Evolutionary conservation across 192 early-diverging fungal species (phyloP).

Genomic region (Rhizophagus clarus): DNA sequence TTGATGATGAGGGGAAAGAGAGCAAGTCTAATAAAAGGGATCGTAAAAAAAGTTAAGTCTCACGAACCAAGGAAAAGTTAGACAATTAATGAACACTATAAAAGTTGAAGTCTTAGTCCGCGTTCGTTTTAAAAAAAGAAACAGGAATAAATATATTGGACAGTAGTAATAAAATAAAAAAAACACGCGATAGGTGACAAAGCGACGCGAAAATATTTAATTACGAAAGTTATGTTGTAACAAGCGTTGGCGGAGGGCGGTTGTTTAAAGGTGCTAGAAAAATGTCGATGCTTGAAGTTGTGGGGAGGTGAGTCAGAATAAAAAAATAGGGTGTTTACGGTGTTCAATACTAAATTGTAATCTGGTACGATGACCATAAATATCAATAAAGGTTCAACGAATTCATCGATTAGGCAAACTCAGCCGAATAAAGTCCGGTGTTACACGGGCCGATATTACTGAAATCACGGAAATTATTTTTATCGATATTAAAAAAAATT

Average conservation of each 20-base stretch:
- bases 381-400: background rate
- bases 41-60: background rate
- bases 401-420: background rate
- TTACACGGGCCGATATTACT: background rate
- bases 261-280: background rate
- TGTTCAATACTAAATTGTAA: background rate
- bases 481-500: background rate
- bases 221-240: background rate
- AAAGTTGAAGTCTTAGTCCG: background rate
- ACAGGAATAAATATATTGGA: background rate
- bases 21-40: background rate
- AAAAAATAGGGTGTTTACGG: background rate
- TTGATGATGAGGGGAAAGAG: background rate
- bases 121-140: background rate
- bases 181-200: constrained; percentile 18
- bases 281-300: background rate
- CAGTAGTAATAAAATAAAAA: background rate
- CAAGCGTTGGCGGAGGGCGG: background rate
- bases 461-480: background rate
- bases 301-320: background rate
- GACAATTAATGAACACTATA: background rate
- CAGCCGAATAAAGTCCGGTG: background rate
- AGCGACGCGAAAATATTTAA: constrained; percentile 17
- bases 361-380: constrained; percentile 1
- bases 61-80: background rate